Evolutionary conservation across 306 rosid species (phyloP).

Genomic region (Castanea crenata): DNA sequence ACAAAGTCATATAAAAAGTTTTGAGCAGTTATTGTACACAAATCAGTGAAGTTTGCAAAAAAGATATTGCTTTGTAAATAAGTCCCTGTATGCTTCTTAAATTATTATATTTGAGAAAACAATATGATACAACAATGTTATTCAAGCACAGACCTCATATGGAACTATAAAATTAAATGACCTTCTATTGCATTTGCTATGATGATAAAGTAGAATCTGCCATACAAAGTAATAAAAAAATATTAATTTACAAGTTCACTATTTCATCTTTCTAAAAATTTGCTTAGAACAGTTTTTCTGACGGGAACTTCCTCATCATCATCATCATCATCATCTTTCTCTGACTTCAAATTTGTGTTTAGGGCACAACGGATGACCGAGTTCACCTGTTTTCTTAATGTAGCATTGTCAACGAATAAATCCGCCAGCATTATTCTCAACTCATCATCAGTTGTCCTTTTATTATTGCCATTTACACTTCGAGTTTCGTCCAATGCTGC

Average conservation of each 20-base stretch:
- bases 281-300: conserved; percentile 64
- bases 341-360: conserved; percentile 40
- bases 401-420: conserved; percentile 75
- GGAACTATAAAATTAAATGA: neutral
- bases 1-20: no score
- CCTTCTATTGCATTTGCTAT: neutral
- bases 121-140: neutral
- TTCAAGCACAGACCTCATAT: neutral
- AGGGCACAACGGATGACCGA: conserved; percentile 71
- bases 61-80: neutral
- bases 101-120: neutral
- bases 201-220: neutral
- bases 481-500: conserved; percentile 34
- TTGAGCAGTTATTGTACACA: no score
- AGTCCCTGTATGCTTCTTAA: neutral
- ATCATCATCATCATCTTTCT: conserved; percentile 40
- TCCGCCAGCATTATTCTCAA: conserved; percentile 68
- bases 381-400: conserved; percentile 78
- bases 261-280: conserved; percentile 58
- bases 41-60: neutral
- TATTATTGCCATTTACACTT: conserved; percentile 18
- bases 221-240: neutral
- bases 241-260: conserved; percentile 1
- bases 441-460: conserved; percentile 43
- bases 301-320: conserved; percentile 45